Evolutionary conservation across 106 monocot species (phyloP).

Genomic region (Vanilla planifolia): DNA sequence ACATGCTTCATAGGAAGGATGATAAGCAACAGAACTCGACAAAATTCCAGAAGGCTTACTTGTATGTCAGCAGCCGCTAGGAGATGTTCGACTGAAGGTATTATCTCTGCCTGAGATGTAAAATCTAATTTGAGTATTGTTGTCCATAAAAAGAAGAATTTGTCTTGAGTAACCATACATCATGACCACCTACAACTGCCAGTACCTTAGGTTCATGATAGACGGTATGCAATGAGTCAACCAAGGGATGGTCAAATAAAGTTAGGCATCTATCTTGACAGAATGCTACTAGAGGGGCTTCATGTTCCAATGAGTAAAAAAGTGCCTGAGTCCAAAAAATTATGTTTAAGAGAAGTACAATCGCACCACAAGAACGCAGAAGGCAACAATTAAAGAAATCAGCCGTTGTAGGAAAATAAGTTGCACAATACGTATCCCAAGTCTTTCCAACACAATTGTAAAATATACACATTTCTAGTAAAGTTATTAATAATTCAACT

Average conservation of each 20-base stretch:
- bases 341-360: background rate
- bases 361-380: background rate
- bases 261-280: slow-evolving; percentile 72
- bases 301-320: slow-evolving; percentile 70
- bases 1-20: background rate
- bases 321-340: slow-evolving; percentile 58
- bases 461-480: no score
- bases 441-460: no score
- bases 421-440: no score
- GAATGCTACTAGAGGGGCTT: slow-evolving; percentile 84
- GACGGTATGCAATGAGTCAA: slow-evolving; percentile 70
- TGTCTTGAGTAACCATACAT: background rate
- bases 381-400: background rate
- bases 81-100: slow-evolving; percentile 73
- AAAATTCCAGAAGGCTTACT: slow-evolving; percentile 18
- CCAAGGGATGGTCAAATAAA: slow-evolving; percentile 69
- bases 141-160: no score
- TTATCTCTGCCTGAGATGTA: slow-evolving; percentile 52
- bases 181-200: background rate
- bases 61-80: slow-evolving; percentile 64
- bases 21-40: background rate
- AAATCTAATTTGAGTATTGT: slow-evolving; percentile 12
- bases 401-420: no score
- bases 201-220: slow-evolving; percentile 90
- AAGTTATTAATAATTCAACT: no score